phyloP scores from a whole-genome alignment of 176 grass and related monocot species.

The Cenchrus americanus region DNA sequence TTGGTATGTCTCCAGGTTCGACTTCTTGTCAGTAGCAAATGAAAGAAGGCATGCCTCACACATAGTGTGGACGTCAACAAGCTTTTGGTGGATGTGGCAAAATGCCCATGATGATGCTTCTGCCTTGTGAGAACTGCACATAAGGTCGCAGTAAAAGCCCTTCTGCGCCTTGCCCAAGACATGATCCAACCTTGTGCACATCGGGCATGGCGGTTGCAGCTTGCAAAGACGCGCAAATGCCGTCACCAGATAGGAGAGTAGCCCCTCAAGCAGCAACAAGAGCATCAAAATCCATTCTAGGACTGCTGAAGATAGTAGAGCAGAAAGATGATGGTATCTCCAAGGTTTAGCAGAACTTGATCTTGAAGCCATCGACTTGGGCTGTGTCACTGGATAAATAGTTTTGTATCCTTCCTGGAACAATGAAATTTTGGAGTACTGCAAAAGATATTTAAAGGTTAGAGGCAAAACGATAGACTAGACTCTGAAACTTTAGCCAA shows the following conservation, averaged over 20 bases:
- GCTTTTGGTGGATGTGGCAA: slow-evolving; percentile 63
- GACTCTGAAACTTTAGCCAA: neutral
- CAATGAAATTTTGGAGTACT: slow-evolving; percentile 3
- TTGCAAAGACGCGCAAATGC: slow-evolving; percentile 69
- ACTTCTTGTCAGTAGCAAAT: slow-evolving; percentile 32
- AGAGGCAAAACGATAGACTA: neutral
- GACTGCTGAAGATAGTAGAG: slow-evolving; percentile 50
- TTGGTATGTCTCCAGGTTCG: slow-evolving; percentile 35
- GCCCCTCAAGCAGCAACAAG: slow-evolving; percentile 63
- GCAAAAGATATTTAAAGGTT: slow-evolving; percentile 32
- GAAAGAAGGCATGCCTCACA: slow-evolving; percentile 73
- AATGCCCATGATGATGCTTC: slow-evolving; percentile 76
- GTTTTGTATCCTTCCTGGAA: slow-evolving; percentile 18
- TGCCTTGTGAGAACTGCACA: slow-evolving; percentile 70
- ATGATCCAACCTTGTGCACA: slow-evolving; percentile 77
- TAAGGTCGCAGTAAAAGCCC: slow-evolving; percentile 53
- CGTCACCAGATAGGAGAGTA: slow-evolving; percentile 59
- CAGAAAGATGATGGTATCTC: slow-evolving; percentile 44
- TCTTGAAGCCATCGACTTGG: slow-evolving; percentile 49
- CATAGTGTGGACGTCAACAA: slow-evolving; percentile 62
- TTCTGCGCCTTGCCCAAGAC: slow-evolving; percentile 50
- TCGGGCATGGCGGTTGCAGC: slow-evolving; percentile 64
- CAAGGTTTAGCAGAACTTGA: neutral
- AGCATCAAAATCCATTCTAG: slow-evolving; percentile 78
- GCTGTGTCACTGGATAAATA: slow-evolving; percentile 26